Conservation (phyloP, 2,329 filamentous ascomycete species). For the Diplodia seriata region DNA sequence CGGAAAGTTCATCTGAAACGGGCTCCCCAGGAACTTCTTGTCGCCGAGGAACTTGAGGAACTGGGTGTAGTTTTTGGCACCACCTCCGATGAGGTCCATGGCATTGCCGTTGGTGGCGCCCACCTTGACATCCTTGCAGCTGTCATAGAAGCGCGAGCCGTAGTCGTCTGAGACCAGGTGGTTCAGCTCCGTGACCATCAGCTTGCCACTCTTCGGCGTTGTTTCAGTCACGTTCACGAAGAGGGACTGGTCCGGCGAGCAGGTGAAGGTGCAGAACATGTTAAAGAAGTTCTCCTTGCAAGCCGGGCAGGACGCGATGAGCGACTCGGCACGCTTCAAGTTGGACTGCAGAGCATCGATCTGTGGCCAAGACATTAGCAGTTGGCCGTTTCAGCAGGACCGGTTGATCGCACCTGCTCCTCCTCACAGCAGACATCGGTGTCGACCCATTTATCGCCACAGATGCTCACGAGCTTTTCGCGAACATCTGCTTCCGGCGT, state of each 20-base stretch:
- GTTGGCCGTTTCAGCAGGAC: background rate
- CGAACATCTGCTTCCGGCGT: slow-evolving; percentile 75
- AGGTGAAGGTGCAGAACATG: slow-evolving; percentile 96
- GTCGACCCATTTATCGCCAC: slow-evolving; percentile 84
- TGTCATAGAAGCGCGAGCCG: slow-evolving; percentile 88
- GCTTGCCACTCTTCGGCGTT: slow-evolving; percentile 65
- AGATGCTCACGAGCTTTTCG: slow-evolving; percentile 81
- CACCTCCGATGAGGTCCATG: slow-evolving; percentile 95
- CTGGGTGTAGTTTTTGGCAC: slow-evolving; percentile 85
- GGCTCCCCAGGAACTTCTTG: slow-evolving; percentile 88
- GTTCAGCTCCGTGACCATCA: slow-evolving; percentile 85
- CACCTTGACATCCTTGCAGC: slow-evolving; percentile 99
- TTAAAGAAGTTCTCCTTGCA: slow-evolving; percentile 99
- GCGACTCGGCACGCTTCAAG: slow-evolving; percentile 82
- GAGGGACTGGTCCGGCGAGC: slow-evolving; percentile 93
- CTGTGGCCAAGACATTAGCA: slow-evolving; percentile 51
- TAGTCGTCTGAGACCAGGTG: slow-evolving; percentile 86
- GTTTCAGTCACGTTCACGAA: slow-evolving; percentile 92
- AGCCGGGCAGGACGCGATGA: slow-evolving; percentile 92
- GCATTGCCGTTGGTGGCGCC: slow-evolving; percentile 91
- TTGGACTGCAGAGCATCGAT: slow-evolving; percentile 82
- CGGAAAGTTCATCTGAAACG: slow-evolving; percentile 97
- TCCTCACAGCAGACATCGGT: slow-evolving; percentile 84
- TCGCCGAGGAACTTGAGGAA: slow-evolving; percentile 92
- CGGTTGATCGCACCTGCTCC: slow-evolving; percentile 67